These are phyloP conservation scores for Tylopilus sp. DNA, from an alignment of 1,284 basidiomycete genomes.

Conservation along the genomic window DNA sequence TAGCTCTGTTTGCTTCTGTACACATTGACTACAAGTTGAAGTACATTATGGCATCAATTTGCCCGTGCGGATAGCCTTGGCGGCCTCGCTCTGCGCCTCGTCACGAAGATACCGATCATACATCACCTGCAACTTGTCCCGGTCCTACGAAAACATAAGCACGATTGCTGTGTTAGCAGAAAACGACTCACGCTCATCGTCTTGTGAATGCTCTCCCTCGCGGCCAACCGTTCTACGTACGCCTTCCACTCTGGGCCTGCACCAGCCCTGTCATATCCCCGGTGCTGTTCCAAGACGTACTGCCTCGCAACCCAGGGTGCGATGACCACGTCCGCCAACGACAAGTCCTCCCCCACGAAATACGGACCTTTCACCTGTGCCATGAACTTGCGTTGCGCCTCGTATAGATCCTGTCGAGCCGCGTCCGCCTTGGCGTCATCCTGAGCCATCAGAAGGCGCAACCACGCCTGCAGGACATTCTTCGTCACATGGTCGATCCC, in stretches of 20 bases:
- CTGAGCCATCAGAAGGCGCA: constrained; percentile 57
- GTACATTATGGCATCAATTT: constrained; percentile 42
- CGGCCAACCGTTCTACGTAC: constrained; percentile 43
- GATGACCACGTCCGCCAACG: constrained; percentile 57
- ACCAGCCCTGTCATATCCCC: constrained; percentile 48
- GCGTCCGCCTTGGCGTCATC: constrained; percentile 44
- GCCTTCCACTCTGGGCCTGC: constrained; percentile 48
- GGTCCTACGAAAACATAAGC: constrained; percentile 36
- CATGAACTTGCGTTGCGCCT: constrained; percentile 47
- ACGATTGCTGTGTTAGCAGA: not conserved
- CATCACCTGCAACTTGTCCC: constrained; percentile 49
- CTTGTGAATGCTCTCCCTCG: constrained; percentile 48
- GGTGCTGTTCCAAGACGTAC: constrained; percentile 48
- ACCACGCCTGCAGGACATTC: constrained; percentile 51
- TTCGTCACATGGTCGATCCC: constrained; percentile 57
- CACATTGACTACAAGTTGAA: not conserved
- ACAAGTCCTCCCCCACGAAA: constrained; percentile 57
- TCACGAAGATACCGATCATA: constrained; percentile 57
- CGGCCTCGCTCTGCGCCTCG: constrained; percentile 59
- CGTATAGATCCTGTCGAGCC: constrained; percentile 46
- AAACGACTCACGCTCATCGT: constrained; percentile 49
- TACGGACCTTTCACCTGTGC: constrained; percentile 56
- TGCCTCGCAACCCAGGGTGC: constrained; percentile 59
- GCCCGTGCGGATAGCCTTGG: constrained; percentile 56
- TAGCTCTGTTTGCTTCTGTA: no score